phyloP scores from a whole-genome alignment of 2,329 filamentous ascomycete genomes.

The Grosmannia serpens region DNA sequence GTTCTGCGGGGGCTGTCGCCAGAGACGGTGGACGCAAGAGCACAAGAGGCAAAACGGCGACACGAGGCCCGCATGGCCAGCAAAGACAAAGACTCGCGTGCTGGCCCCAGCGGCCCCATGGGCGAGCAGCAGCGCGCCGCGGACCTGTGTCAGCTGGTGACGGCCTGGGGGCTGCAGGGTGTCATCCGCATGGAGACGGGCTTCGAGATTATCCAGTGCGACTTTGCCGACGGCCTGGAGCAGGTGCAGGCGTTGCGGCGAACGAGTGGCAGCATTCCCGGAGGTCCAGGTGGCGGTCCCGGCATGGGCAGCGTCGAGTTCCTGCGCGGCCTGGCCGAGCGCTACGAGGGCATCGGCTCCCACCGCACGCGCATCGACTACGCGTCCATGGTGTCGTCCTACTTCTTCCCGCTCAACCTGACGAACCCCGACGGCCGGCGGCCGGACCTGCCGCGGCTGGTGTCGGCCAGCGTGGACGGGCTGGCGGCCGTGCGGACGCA shows the following conservation, averaged over 20 bases:
- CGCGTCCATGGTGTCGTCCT: slow-evolving; percentile 3
- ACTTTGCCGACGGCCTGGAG: slow-evolving; percentile 4
- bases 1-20: slow-evolving; percentile 19
- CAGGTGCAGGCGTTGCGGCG: slow-evolving; percentile 3
- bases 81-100: too few species aligned
- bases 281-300: background rate
- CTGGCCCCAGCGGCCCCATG: background rate
- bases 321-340: background rate
- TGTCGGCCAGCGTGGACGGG: background rate
- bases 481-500: background rate
- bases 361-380: slow-evolving; percentile 2
- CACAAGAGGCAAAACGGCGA: background rate
- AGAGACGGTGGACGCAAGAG: background rate
- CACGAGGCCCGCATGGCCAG: background rate
- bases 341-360: slow-evolving; percentile 2
- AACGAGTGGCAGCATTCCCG: background rate
- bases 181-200: slow-evolving; percentile 6
- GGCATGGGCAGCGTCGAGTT: background rate
- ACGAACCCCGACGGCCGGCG: background rate
- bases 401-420: slow-evolving; percentile 3
- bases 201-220: slow-evolving; percentile 5
- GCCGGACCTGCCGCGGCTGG: background rate
- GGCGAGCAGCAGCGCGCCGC: slow-evolving; percentile 1
- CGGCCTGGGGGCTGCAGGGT: slow-evolving; percentile 1
- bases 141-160: background rate